These are phyloP conservation scores for Aspergillus sp. DNA, from an alignment of 2,329 filamentous ascomycete species.

Conservation along the genomic window DNA sequence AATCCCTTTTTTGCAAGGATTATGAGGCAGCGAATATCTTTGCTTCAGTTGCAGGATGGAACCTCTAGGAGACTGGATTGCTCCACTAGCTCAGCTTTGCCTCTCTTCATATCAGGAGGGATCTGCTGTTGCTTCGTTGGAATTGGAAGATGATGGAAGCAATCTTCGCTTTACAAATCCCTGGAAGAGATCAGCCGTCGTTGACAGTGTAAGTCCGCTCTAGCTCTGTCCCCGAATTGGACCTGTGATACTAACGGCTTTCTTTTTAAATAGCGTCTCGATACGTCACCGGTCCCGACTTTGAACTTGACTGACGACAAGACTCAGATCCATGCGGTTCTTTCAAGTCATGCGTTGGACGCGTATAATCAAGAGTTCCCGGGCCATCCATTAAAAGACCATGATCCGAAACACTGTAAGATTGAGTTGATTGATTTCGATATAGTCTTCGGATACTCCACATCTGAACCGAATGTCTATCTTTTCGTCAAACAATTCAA, in stretches of 20 bases:
- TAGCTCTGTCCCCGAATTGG: background rate
- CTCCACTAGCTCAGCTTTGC: constrained; percentile 15
- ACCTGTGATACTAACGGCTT: background rate
- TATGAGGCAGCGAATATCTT: constrained; percentile 1
- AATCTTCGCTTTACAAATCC: constrained; percentile 22
- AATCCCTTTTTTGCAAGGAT: background rate
- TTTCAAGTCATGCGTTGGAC: constrained; percentile 20
- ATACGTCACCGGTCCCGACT: constrained; percentile 2
- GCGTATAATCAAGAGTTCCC: constrained; percentile 12
- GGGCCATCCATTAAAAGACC: constrained; percentile 9
- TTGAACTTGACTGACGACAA: constrained; percentile 27
- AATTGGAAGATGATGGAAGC: constrained; percentile 27
- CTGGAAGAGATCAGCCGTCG: constrained; percentile 12
- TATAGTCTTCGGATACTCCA: constrained; percentile 25
- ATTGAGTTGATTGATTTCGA: constrained; percentile 28
- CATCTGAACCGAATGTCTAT: constrained; percentile 14
- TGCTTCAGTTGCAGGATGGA: constrained; percentile 16
- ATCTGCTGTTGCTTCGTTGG: constrained; percentile 5
- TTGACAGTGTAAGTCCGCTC: constrained; percentile 21
- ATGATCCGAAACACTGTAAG: constrained; percentile 18
- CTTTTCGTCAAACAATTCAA: constrained; percentile 19
- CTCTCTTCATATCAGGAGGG: constrained; percentile 14
- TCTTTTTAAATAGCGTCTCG: constrained; percentile 1
- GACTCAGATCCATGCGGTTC: constrained; percentile 26
- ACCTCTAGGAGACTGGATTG: constrained; percentile 17